Base-by-base conservation (phyloP, 2,329 filamentous ascomycete genomes). In the Pseudocercospora fijiensis region DNA sequence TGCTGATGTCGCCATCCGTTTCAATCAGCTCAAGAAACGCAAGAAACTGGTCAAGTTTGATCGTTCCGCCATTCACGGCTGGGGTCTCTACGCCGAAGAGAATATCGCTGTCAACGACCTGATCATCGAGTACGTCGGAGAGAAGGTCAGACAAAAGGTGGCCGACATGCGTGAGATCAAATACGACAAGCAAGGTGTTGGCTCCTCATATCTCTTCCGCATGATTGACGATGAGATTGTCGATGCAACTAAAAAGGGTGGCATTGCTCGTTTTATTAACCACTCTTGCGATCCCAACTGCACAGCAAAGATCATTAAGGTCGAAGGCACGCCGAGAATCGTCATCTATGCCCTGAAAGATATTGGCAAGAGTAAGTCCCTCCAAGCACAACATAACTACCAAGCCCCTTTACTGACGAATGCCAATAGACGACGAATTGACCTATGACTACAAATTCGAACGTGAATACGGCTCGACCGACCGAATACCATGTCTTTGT, bases 371-470 rank as follows among this genome's bases (percentile, higher is more conserved):
- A 95, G 95, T 97, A 86, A 83, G 91, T 87, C 51, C 3, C 51
- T 43, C 7, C 28, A 58, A 30, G 55, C 66, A 18, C 2, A 4
- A 22, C 22, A 3, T 22, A 18, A 57, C 28, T 22, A 37, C 26
- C 26, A 45, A 57, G 55, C 64, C 66, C 30, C 4, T 11, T 41
- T 16, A 41, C 37, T 41, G 37, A 53, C 67, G 59, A 60, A 5
- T 30, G 16, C 30, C 57, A 59, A 66, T 75, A 99, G 95, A 97
- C 77, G 95, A 99, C 80, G 95, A 99, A 83, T 88, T 99, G 77
- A 99, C 95, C 1, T 99, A 99, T 81, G 95, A 99, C 82, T 99
- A 99, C 85, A 99, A 99, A 79, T 99, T 99, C 78, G 95, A 99
- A 82, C 90, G 95, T 72, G 95, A 99, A 79, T 91, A 96, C 74